Percentiles rank a stretch among this genome's conserved stretches.
Conservation (phyloP, 768 basidiomycete genomes). For the Boletellus sp. region DNA sequence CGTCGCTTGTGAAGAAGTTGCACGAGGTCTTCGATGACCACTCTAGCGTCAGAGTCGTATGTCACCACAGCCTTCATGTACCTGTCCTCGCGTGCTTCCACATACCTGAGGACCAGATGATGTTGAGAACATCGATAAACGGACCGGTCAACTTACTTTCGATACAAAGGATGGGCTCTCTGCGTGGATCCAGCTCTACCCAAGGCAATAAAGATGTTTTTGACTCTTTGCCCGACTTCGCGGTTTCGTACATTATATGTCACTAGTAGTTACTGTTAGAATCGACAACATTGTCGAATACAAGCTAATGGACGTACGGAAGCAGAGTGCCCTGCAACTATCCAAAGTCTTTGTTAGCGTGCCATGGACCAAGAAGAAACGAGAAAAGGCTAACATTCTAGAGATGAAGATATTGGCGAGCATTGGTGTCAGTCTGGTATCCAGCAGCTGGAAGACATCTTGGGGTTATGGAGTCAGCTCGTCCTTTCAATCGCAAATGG, state of each 20-base stretch:
- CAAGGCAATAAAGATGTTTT: slow-evolving; percentile 10
- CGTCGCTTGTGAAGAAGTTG: slow-evolving; percentile 21
- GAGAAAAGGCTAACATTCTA: slow-evolving; percentile 39
- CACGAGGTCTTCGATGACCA: slow-evolving; percentile 20
- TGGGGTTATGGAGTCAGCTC: not conserved
- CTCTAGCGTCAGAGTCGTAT: slow-evolving; percentile 7
- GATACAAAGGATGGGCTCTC: slow-evolving; percentile 7
- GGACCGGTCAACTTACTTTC: not conserved
- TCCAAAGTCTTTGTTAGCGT: not conserved
- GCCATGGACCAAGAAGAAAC: not conserved
- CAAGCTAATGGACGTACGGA: slow-evolving; percentile 36
- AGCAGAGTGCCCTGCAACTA: slow-evolving; percentile 46
- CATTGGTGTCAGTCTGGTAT: slow-evolving; percentile 13
- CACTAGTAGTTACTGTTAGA: slow-evolving; percentile 2
- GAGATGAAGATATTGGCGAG: slow-evolving; percentile 40
- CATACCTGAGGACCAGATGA: not conserved
- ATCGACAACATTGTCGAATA: not conserved
- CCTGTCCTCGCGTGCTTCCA: not conserved
- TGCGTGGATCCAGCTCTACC: not conserved
- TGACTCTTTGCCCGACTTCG: slow-evolving; percentile 2
- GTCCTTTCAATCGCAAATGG: not conserved
- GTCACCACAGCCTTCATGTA: slow-evolving; percentile 16
- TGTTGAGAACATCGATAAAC: not conserved
- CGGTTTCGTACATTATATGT: slow-evolving; percentile 25
- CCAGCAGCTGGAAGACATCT: slow-evolving; percentile 9